A percentile compares a stretch with the other conserved stretches of the same genome.
These are phyloP conservation scores for Pythium folliculosum DNA, from an alignment of 352 stramenopile species.

Conservation along the genomic window DNA sequence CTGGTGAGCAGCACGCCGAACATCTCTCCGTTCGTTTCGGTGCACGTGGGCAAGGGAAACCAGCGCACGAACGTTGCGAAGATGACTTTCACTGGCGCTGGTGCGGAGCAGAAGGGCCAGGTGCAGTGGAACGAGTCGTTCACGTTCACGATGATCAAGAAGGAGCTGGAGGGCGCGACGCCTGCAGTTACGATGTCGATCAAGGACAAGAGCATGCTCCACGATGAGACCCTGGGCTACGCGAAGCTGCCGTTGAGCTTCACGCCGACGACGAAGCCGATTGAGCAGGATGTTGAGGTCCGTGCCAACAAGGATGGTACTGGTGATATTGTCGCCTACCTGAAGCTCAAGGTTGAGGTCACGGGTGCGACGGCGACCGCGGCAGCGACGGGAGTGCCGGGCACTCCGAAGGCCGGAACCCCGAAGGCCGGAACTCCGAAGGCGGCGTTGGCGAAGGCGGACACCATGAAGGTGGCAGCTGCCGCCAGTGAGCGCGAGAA, in stretches of 20 bases:
- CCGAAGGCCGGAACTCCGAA: constrained; percentile 8
- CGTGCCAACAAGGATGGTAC: constrained; percentile 19
- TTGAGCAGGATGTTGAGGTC: constrained; percentile 27
- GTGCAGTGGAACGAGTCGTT: constrained; percentile 83
- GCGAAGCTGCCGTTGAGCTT: constrained; percentile 19
- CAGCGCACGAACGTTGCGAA: constrained; percentile 72
- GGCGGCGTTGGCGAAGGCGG: not conserved
- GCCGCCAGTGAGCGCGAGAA: not conserved
- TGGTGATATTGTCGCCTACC: constrained; percentile 19
- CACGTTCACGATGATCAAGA: constrained; percentile 63
- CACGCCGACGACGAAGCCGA: constrained; percentile 15
- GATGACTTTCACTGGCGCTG: constrained; percentile 45
- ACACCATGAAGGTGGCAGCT: not conserved
- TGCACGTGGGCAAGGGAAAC: constrained; percentile 72
- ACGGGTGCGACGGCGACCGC: constrained; percentile 22
- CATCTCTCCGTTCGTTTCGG: constrained; percentile 77
- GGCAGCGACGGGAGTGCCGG: constrained; percentile 7
- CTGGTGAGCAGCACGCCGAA: constrained; percentile 77
- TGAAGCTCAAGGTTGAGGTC: constrained; percentile 31
- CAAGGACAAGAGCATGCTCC: constrained; percentile 59
- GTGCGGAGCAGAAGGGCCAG: constrained; percentile 48
- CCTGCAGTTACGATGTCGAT: constrained; percentile 36
- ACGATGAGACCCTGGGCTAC: constrained; percentile 46
- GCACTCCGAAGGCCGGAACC: constrained; percentile 9
- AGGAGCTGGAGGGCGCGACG: constrained; percentile 43